phyloP scores from a whole-genome alignment of 1,284 basidiomycete species.

The Boletus semigastroideus region DNA sequence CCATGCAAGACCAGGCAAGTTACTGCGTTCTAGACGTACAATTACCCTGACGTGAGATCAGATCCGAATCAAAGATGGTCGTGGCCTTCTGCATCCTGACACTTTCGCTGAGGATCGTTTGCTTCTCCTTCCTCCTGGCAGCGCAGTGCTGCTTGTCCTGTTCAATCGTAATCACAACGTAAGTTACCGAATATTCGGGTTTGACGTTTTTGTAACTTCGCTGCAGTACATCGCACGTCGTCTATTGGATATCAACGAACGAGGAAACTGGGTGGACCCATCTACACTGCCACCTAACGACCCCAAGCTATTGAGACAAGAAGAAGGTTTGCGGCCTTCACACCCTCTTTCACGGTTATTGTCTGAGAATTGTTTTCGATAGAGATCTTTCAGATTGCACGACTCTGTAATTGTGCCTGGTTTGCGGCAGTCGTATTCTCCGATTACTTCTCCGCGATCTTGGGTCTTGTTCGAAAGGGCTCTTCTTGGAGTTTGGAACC shows the following conservation, averaged over 20 bases:
- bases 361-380: not conserved
- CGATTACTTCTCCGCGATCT: constrained; percentile 74
- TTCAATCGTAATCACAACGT: constrained; percentile 89
- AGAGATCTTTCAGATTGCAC: constrained; percentile 78
- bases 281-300: constrained; percentile 36
- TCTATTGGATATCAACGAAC: constrained; percentile 78
- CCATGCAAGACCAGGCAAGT: constrained; percentile 56
- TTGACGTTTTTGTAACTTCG: not conserved
- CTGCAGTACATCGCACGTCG: constrained; percentile 75
- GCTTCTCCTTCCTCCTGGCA: constrained; percentile 77
- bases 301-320: constrained; percentile 52
- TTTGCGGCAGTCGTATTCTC: constrained; percentile 71
- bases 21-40: not conserved
- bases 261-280: constrained; percentile 57
- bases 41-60: constrained; percentile 12
- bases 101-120: constrained; percentile 76
- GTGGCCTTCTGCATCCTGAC: constrained; percentile 68
- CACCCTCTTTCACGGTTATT: not conserved
- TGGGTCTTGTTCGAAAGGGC: constrained; percentile 70
- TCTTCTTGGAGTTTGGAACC: constrained; percentile 71
- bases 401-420: constrained; percentile 77
- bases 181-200: constrained; percentile 23
- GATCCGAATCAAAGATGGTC: constrained; percentile 57
- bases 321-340: constrained; percentile 43
- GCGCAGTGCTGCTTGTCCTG: constrained; percentile 69